A percentile compares a stretch with the other conserved stretches of the same genome.
These are phyloP conservation scores for Ophiosphaerella narmari DNA, from an alignment of 2,329 filamentous ascomycete genomes.

Conservation along the genomic window DNA sequence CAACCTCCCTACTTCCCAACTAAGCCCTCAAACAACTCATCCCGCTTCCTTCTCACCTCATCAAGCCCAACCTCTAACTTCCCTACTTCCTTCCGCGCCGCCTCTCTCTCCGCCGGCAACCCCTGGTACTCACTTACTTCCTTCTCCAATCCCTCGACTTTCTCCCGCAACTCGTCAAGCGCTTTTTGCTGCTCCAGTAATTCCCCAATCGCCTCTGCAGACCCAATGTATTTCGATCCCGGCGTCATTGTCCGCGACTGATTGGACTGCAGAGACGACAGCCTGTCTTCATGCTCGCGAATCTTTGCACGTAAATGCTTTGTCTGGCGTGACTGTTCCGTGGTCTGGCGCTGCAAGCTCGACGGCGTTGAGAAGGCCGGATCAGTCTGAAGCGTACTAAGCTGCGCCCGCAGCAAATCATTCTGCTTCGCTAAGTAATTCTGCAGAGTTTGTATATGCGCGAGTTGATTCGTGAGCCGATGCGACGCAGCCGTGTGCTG, in stretches of 20 bases:
- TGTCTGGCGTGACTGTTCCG: conserved; percentile 71
- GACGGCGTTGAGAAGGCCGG: conserved; percentile 54
- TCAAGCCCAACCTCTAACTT: conserved; percentile 67
- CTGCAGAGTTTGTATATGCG: conserved; percentile 40
- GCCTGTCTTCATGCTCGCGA: conserved; percentile 61
- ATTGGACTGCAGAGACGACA: conserved; percentile 44
- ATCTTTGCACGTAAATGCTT: conserved; percentile 70
- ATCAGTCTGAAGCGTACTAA: conserved; percentile 34
- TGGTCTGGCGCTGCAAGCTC: conserved; percentile 69
- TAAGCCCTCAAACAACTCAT: conserved; percentile 75
- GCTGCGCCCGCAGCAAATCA: conserved; percentile 32
- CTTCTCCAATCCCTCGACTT: conserved; percentile 64
- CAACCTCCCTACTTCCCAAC: conserved; percentile 52
- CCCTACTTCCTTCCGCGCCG: conserved; percentile 73
- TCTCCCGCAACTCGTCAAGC: conserved; percentile 62
- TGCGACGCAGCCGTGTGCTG: conserved; percentile 36
- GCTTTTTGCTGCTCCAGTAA: conserved; percentile 66
- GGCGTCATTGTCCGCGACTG: conserved; percentile 28
- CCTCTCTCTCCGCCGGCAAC: conserved; percentile 71
- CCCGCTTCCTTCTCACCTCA: conserved; percentile 65
- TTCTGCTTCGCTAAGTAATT: conserved; percentile 41
- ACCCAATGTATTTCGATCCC: conserved; percentile 40
- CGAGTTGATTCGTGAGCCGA: conserved; percentile 37
- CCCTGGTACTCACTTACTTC: conserved; percentile 71
- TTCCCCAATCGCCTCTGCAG: conserved; percentile 58